phyloP scores from a whole-genome alignment of 2,329 filamentous ascomycete genomes.

The Dothideomycetes sp. region DNA sequence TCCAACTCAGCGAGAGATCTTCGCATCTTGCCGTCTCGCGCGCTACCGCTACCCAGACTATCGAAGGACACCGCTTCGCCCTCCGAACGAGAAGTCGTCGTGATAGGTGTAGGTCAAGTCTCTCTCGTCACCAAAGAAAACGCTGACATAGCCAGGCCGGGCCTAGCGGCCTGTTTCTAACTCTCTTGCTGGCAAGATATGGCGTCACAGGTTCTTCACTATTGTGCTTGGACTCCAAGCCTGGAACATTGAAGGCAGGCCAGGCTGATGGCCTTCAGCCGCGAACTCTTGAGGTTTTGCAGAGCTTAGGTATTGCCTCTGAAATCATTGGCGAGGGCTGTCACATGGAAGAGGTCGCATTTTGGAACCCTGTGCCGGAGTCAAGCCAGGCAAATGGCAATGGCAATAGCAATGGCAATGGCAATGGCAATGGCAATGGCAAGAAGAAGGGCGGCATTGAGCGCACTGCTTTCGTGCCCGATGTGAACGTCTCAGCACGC shows the following conservation, averaged over 20 bases:
- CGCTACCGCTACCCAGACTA: constrained; percentile 3
- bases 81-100: constrained; percentile 7
- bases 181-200: constrained; percentile 6
- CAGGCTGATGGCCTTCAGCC: constrained; percentile 23
- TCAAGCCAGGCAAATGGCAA: not conserved
- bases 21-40: constrained; percentile 6
- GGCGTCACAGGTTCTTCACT: constrained; percentile 6
- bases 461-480: constrained; percentile 5
- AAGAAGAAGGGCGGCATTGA: constrained; percentile 2
- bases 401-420: constrained; percentile 1
- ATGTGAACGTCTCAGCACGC: constrained; percentile 6
- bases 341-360: constrained; percentile 11
- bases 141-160: constrained; percentile 1
- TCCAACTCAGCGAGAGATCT: not conserved
- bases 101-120: constrained; percentile 2
- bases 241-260: constrained; percentile 20
- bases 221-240: constrained; percentile 15
- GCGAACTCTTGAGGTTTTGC: constrained; percentile 48
- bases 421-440: constrained; percentile 1
- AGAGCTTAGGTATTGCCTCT: constrained; percentile 24
- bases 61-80: too few species aligned
- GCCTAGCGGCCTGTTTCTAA: constrained; percentile 7
- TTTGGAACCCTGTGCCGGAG: not conserved
- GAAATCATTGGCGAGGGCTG: constrained; percentile 12
- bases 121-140: not conserved